Percentiles rank a stretch among this genome's conserved stretches.
Evolutionary conservation across 441 rosid genomes (phyloP).

Genomic region (Pelargonium fulgidum): DNA sequence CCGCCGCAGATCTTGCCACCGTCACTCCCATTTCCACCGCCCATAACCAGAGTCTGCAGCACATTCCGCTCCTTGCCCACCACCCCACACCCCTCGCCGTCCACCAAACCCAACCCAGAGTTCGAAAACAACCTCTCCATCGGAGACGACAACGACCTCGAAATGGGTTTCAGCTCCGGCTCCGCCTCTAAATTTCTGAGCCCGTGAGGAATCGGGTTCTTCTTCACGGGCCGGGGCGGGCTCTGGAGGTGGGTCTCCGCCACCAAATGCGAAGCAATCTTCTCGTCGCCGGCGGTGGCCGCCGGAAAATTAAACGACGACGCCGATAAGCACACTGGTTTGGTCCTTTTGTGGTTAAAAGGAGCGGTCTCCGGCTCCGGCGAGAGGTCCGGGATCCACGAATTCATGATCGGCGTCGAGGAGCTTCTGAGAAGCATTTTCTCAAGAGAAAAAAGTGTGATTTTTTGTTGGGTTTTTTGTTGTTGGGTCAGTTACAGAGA

Average conservation of each 20-base stretch:
- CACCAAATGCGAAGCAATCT: too few relatives aligned
- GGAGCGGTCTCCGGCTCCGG: too few relatives aligned
- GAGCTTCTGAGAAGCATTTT: not conserved
- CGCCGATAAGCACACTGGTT: not conserved
- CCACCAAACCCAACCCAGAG: not conserved
- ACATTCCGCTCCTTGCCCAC: too few relatives aligned
- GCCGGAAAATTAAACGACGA: not conserved
- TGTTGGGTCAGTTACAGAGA: not conserved
- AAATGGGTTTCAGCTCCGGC: not conserved
- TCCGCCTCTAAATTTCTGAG: too few relatives aligned
- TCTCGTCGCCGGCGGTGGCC: not conserved
- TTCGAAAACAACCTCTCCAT: not conserved
- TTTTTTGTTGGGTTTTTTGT: not conserved
- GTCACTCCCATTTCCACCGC: conserved; percentile 26
- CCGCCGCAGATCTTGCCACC: conserved; percentile 30
- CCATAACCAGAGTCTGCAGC: conserved; percentile 8
- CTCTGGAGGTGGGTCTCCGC: too few relatives aligned
- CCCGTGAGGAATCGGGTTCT: too few relatives aligned
- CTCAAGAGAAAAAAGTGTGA: not conserved
- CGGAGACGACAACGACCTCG: not conserved
- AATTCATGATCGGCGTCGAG: not conserved
- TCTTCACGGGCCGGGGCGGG: too few relatives aligned
- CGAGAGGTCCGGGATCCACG: not conserved
- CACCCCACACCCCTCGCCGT: too few relatives aligned
- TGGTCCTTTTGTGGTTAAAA: not conserved